These are phyloP conservation scores for Coniochaeta pulveracea DNA, from an alignment of 2,329 filamentous ascomycete genomes.

Conservation along the genomic window DNA sequence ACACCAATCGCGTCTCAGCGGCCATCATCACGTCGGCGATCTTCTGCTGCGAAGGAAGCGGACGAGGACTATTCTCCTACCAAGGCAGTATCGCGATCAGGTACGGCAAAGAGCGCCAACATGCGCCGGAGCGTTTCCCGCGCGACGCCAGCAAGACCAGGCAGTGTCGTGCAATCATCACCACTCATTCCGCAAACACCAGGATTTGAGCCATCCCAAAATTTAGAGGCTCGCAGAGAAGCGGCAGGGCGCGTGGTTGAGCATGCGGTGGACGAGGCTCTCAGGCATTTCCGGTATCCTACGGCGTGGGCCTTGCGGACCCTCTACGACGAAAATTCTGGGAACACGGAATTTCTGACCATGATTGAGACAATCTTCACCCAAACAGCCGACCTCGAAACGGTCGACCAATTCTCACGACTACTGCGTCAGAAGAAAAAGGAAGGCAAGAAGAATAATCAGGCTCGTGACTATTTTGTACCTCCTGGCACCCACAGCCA, in stretches of 20 bases:
- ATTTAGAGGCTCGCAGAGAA: slow-evolving; percentile 25
- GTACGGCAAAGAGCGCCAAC: background rate
- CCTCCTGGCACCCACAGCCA: slow-evolving; percentile 30
- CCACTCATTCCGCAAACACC: slow-evolving; percentile 14
- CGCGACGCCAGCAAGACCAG: slow-evolving; percentile 5
- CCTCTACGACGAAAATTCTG: slow-evolving; percentile 46
- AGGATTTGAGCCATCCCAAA: slow-evolving; percentile 9
- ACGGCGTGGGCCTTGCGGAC: slow-evolving; percentile 51
- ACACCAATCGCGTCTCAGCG: background rate
- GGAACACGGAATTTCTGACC: slow-evolving; percentile 38
- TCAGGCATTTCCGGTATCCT: slow-evolving; percentile 44
- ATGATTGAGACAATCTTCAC: slow-evolving; percentile 48
- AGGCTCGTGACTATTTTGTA: slow-evolving; percentile 42
- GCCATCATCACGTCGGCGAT: slow-evolving; percentile 8
- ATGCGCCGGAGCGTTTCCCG: slow-evolving; percentile 5
- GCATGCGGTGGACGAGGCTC: slow-evolving; percentile 44
- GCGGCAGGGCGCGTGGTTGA: slow-evolving; percentile 42
- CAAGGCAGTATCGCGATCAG: slow-evolving; percentile 10
- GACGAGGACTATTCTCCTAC: slow-evolving; percentile 30
- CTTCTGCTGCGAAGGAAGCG: slow-evolving; percentile 21
- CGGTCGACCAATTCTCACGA: slow-evolving; percentile 36
- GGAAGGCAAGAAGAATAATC: slow-evolving; percentile 41
- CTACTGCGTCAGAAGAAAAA: slow-evolving; percentile 43
- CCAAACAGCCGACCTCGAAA: slow-evolving; percentile 42
- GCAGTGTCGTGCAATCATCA: slow-evolving; percentile 6